Conservation (phyloP, 106 monocot genomes). For the Alisma plantagoaquatica region DNA sequence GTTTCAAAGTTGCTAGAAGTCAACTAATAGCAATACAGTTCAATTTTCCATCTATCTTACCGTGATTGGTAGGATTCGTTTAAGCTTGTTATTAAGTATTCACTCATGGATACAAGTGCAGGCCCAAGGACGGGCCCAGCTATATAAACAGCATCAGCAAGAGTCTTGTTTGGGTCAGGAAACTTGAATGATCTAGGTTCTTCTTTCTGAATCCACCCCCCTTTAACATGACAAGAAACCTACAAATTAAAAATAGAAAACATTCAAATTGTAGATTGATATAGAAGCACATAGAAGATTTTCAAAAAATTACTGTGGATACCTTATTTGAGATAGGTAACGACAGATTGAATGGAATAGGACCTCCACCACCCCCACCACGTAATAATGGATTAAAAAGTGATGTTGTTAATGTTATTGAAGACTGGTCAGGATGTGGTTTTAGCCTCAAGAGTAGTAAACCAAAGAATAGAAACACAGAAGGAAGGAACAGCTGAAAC, state of each 20-base stretch:
- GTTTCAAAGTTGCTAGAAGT: not conserved
- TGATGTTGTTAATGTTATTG: slow-evolving; percentile 61
- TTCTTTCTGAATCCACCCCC: slow-evolving; percentile 83
- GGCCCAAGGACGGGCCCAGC: slow-evolving; percentile 65
- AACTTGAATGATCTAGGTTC: slow-evolving; percentile 56
- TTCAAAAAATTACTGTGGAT: slow-evolving; percentile 2
- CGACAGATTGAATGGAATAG: slow-evolving; percentile 82
- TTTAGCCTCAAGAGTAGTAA: slow-evolving; percentile 64
- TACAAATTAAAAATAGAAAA: slow-evolving; percentile 9
- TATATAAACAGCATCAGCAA: slow-evolving; percentile 62
- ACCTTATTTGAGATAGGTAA: slow-evolving; percentile 53
- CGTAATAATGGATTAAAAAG: slow-evolving; percentile 74
- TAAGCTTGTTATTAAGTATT: slow-evolving; percentile 79
- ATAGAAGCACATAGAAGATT: no score
- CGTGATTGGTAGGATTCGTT: slow-evolving; percentile 94
- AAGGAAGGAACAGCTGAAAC: slow-evolving; percentile 81
- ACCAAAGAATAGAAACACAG: slow-evolving; percentile 62
- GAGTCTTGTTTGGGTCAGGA: slow-evolving; percentile 54
- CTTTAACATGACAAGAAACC: slow-evolving; percentile 60
- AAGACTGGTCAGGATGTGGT: slow-evolving; percentile 84
- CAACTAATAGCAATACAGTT: no score
- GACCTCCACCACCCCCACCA: slow-evolving; percentile 85
- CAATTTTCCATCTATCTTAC: no score
- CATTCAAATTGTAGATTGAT: no score
- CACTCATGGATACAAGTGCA: slow-evolving; percentile 73